These are phyloP conservation scores for Phytophthora idaei DNA, from an alignment of 352 stramenopile species.

Conservation along the genomic window DNA sequence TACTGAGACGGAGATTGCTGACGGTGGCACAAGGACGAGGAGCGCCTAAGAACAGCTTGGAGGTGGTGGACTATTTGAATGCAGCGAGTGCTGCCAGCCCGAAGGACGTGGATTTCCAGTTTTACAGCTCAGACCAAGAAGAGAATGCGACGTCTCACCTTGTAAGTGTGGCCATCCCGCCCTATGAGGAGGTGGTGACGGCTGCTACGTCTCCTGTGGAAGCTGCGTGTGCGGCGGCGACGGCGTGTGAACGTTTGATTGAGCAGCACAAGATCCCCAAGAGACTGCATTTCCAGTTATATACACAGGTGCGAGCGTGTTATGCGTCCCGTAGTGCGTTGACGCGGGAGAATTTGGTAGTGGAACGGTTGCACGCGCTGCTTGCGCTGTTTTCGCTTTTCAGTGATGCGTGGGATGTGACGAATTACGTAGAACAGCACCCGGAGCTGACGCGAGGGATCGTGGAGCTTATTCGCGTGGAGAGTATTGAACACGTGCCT, in stretches of 20 bases:
- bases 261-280: constrained; percentile 52
- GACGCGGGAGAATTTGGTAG: constrained; percentile 53
- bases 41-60: constrained; percentile 52
- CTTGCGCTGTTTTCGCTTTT: constrained; percentile 81
- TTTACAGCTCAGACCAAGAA: constrained; percentile 52
- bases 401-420: constrained; percentile 76
- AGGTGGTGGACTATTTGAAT: constrained; percentile 73
- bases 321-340: constrained; percentile 40
- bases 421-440: constrained; percentile 81
- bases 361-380: constrained; percentile 75
- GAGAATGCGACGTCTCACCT: constrained; percentile 30
- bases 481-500: constrained; percentile 65
- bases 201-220: constrained; percentile 25
- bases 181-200: constrained; percentile 35
- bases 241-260: constrained; percentile 64
- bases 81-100: constrained; percentile 4
- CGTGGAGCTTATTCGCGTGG: constrained; percentile 78
- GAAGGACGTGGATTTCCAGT: constrained; percentile 60
- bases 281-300: constrained; percentile 77
- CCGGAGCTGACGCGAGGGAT: constrained; percentile 72
- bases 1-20: constrained; percentile 62
- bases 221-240: constrained; percentile 42
- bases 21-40: constrained; percentile 54
- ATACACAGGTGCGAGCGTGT: constrained; percentile 62
- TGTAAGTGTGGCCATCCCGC: constrained; percentile 49